Conservation (phyloP, 2,329 filamentous ascomycete genomes). For the Botryosphaeria dothidea region DNA sequence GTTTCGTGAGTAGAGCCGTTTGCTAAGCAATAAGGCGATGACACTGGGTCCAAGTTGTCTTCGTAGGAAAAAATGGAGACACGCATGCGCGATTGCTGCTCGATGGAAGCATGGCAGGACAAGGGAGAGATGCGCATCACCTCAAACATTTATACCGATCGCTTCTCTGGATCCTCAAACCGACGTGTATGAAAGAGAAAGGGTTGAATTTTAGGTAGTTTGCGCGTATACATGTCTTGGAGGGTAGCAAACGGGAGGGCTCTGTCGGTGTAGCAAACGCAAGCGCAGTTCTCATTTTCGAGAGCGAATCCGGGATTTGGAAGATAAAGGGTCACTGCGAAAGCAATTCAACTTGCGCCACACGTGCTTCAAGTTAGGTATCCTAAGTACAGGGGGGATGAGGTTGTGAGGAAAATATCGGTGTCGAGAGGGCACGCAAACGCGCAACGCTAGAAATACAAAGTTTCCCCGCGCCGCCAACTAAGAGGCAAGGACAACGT, state of each 20-base stretch:
- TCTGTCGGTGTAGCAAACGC: slow-evolving; percentile 1
- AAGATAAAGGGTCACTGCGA: neutral
- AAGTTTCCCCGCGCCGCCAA: slow-evolving; percentile 13
- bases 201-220: neutral
- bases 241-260: slow-evolving; percentile 3
- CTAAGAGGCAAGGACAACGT: slow-evolving; percentile 7
- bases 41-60: too few species aligned
- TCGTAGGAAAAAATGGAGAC: neutral
- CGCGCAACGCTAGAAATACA: slow-evolving; percentile 19
- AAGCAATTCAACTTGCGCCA: slow-evolving; percentile 15
- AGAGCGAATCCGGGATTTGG: neutral
- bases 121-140: neutral
- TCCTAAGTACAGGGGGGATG: slow-evolving; percentile 17
- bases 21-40: neutral
- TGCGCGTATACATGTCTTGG: neutral
- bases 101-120: neutral
- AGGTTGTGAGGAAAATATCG: neutral
- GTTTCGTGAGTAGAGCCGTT: neutral
- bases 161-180: neutral
- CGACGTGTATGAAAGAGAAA: neutral
- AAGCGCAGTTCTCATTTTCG: slow-evolving; percentile 2
- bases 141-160: neutral
- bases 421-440: slow-evolving; percentile 6
- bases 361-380: slow-evolving; percentile 18
- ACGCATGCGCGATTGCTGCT: neutral